Evolutionary conservation across 2,329 filamentous ascomycete genomes (phyloP).

Genomic region (Ophiostoma ulmi): DNA sequence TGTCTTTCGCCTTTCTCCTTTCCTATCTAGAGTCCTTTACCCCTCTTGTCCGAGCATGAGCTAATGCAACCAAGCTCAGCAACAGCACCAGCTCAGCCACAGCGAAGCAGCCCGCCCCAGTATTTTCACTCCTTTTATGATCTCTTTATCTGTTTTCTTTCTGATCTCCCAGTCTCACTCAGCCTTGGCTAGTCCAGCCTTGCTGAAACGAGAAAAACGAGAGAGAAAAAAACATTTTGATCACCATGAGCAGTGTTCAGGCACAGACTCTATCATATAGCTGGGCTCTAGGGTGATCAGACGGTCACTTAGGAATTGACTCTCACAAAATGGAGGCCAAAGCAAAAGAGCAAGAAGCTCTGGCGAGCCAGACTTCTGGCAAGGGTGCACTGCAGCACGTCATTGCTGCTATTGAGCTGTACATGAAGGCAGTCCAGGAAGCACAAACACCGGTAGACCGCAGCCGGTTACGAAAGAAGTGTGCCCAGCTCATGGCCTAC

Average conservation of each 20-base stretch:
- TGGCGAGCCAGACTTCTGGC: conserved; percentile 22
- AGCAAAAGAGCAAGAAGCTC: conserved; percentile 25
- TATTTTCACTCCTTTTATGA: not conserved
- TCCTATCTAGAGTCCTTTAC: not conserved
- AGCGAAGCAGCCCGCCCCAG: not conserved
- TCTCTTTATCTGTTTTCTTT: not conserved
- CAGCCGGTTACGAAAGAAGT: conserved; percentile 61
- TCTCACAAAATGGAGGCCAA: conserved; percentile 23
- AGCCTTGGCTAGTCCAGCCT: conserved; percentile 1
- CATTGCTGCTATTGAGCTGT: conserved; percentile 71
- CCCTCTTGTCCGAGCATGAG: conserved; percentile 5
- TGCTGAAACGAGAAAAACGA: not conserved
- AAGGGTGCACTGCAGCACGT: conserved; percentile 67
- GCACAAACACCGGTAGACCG: conserved; percentile 59
- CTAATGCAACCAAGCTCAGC: conserved; percentile 7
- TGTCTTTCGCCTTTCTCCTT: not conserved
- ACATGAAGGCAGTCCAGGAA: conserved; percentile 68
- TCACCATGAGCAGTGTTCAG: conserved; percentile 10
- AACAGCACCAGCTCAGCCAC: conserved; percentile 7
- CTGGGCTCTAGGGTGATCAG: conserved; percentile 12
- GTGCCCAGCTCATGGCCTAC: conserved; percentile 61
- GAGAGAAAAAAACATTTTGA: not conserved
- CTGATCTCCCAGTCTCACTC: not conserved
- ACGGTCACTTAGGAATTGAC: not conserved
- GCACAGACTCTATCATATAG: conserved; percentile 12